These are phyloP conservation scores for Penicillium cinerascens DNA, from an alignment of 495 filamentous ascomycete species.

Conservation along the genomic window DNA sequence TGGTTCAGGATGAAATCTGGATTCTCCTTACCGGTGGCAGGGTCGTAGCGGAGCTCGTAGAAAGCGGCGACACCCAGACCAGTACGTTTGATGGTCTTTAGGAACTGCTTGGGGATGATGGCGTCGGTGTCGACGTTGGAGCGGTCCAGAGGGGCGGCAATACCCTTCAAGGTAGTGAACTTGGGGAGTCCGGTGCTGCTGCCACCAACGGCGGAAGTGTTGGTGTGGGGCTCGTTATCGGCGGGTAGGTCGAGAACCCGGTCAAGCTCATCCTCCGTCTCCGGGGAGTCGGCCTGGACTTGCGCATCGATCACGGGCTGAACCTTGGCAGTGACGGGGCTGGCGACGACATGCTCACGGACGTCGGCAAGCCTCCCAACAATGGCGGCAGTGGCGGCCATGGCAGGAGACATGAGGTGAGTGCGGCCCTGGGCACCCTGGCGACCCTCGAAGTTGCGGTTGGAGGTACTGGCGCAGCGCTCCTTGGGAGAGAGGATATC, in stretches of 20 bases:
- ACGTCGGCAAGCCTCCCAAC: constrained; percentile 90
- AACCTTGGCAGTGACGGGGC: constrained; percentile 55
- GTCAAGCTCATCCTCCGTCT: constrained; percentile 73
- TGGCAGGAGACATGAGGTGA: constrained; percentile 94
- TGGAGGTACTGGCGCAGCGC: constrained; percentile 91
- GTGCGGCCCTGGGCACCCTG: constrained; percentile 93
- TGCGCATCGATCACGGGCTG: constrained; percentile 53
- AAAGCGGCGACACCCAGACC: constrained; percentile 88
- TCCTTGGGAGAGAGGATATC: constrained; percentile 94
- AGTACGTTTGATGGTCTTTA: constrained; percentile 98
- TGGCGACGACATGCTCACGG: constrained; percentile 64
- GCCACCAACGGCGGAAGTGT: constrained; percentile 44
- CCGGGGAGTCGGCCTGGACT: constrained; percentile 67
- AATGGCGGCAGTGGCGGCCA: constrained; percentile 90
- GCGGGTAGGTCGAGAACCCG: constrained; percentile 72
- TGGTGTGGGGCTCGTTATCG: constrained; percentile 61
- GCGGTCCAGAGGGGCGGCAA: constrained; percentile 83
- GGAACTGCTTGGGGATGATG: constrained; percentile 98
- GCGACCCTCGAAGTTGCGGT: constrained; percentile 96
- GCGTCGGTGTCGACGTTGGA: constrained; percentile 95
- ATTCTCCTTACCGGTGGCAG: constrained; percentile 66
- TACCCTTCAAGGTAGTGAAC: constrained; percentile 77
- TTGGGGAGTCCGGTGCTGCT: constrained; percentile 68
- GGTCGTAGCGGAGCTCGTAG: constrained; percentile 72
- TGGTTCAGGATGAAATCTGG: constrained; percentile 86